These are phyloP conservation scores for Lasiodiplodia gonubiensis DNA, from an alignment of 2,329 filamentous ascomycete genomes.

Conservation along the genomic window DNA sequence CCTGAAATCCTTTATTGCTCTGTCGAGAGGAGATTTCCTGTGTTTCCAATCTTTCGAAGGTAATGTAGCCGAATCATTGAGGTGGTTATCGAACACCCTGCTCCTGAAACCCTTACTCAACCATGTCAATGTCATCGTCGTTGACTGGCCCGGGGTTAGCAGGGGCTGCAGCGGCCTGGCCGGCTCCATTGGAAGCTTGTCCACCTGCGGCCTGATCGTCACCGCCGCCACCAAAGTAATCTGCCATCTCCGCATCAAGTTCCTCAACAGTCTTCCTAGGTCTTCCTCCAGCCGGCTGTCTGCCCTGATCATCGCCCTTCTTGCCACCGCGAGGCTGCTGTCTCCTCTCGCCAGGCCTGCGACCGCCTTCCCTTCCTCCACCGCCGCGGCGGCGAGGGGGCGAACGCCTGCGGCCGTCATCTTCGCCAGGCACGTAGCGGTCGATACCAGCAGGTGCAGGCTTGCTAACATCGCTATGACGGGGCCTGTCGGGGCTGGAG, in stretches of 20 bases:
- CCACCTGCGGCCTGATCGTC: background rate
- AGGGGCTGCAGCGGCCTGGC: background rate
- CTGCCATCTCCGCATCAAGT: slow-evolving; percentile 94
- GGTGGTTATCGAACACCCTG: background rate
- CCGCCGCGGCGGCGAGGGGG: slow-evolving; percentile 60
- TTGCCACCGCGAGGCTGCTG: slow-evolving; percentile 51
- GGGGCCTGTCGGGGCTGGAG: slow-evolving; percentile 47
- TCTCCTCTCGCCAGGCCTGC: slow-evolving; percentile 53
- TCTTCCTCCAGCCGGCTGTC: slow-evolving; percentile 50
- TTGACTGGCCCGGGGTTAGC: background rate
- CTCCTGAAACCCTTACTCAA: slow-evolving; percentile 9
- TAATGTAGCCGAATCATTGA: background rate
- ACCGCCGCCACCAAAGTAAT: slow-evolving; percentile 71
- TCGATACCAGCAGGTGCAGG: slow-evolving; percentile 73
- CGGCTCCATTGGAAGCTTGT: slow-evolving; percentile 1
- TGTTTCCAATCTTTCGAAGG: background rate
- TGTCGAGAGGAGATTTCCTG: slow-evolving; percentile 1
- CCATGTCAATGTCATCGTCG: slow-evolving; percentile 29
- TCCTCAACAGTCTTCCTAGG: slow-evolving; percentile 88
- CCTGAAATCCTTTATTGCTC: background rate
- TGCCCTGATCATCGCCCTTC: slow-evolving; percentile 55
- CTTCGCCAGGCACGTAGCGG: slow-evolving; percentile 73
- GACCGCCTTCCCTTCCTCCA: slow-evolving; percentile 53
- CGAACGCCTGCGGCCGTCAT: slow-evolving; percentile 56
- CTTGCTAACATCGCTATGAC: slow-evolving; percentile 59